phyloP scores from a whole-genome alignment of 1,284 basidiomycete genomes.

The Ustilago vetiveriae region DNA sequence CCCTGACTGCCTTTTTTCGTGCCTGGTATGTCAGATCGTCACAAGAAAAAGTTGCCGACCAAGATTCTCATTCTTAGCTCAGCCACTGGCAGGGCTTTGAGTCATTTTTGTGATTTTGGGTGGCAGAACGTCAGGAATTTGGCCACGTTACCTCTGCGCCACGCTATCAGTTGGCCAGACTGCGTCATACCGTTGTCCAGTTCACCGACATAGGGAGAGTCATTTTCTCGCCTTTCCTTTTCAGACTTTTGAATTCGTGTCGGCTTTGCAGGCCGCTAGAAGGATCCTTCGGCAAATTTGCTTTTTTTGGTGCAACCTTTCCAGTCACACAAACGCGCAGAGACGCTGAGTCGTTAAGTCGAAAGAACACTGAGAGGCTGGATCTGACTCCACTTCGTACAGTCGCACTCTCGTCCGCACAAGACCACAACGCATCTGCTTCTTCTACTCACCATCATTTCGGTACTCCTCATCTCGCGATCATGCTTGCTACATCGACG shows the following conservation, averaged over 20 bases:
- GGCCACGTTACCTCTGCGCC: no score
- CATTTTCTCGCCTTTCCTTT: not conserved
- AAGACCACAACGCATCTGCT: no score
- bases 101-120: no score
- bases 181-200: slow-evolving; percentile 19
- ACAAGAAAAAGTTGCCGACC: not conserved
- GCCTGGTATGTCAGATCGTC: no score
- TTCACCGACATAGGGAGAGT: not conserved
- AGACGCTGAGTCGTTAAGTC: slow-evolving; percentile 9
- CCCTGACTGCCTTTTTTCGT: slow-evolving; percentile 1
- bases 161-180: not conserved
- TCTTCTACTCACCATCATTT: not conserved
- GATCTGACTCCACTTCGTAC: not conserved
- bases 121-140: no score
- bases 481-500: slow-evolving; percentile 4
- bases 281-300: slow-evolving; percentile 4
- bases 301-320: not conserved
- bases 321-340: not conserved
- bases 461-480: not conserved
- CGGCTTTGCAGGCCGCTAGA: slow-evolving; percentile 22
- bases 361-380: no score
- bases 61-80: not conserved
- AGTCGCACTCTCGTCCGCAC: not conserved
- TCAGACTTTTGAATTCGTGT: slow-evolving; percentile 4
- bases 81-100: no score